phyloP scores from a whole-genome alignment of 257 asterid genomes.

The Thymus mandschuricus region DNA sequence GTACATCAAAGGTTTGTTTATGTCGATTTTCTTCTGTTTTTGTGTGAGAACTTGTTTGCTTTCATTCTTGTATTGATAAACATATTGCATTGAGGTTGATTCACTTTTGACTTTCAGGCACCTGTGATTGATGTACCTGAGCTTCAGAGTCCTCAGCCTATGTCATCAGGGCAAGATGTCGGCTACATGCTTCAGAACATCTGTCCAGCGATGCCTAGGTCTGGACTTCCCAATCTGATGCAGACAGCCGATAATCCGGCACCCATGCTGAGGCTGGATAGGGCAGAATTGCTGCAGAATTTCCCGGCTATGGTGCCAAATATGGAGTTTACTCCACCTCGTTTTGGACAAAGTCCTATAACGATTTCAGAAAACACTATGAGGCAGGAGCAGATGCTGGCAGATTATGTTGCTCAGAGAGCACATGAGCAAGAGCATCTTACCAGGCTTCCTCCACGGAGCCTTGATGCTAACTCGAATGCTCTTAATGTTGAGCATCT shows the following conservation, averaged over 20 bases:
- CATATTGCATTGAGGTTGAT: slow-evolving; percentile 1
- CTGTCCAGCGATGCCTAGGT: neutral
- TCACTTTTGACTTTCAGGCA: slow-evolving; percentile 22
- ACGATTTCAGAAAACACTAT: neutral
- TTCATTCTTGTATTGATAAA: neutral
- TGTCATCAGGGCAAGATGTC: slow-evolving; percentile 12
- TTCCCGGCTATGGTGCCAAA: slow-evolving; percentile 20
- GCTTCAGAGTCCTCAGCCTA: slow-evolving; percentile 15
- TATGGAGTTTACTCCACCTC: slow-evolving; percentile 2
- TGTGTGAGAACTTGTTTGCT: neutral
- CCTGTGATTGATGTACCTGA: neutral
- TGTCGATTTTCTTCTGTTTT: neutral
- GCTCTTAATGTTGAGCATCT: slow-evolving; percentile 30
- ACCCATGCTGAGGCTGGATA: slow-evolving; percentile 15
- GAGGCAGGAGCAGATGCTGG: slow-evolving; percentile 6
- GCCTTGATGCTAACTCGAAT: slow-evolving; percentile 15
- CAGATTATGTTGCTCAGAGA: slow-evolving; percentile 19
- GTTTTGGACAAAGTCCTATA: slow-evolving; percentile 12
- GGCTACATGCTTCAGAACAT: slow-evolving; percentile 24
- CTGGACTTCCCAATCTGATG: slow-evolving; percentile 20
- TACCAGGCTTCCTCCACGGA: slow-evolving; percentile 25
- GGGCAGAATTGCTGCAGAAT: slow-evolving; percentile 12
- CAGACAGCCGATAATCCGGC: slow-evolving; percentile 2
- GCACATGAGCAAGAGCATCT: slow-evolving; percentile 26
- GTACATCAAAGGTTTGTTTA: slow-evolving; percentile 39